phyloP scores from a whole-genome alignment of 2,329 filamentous ascomycete genomes.

The Monilinia vaccinii-corymbosi region DNA sequence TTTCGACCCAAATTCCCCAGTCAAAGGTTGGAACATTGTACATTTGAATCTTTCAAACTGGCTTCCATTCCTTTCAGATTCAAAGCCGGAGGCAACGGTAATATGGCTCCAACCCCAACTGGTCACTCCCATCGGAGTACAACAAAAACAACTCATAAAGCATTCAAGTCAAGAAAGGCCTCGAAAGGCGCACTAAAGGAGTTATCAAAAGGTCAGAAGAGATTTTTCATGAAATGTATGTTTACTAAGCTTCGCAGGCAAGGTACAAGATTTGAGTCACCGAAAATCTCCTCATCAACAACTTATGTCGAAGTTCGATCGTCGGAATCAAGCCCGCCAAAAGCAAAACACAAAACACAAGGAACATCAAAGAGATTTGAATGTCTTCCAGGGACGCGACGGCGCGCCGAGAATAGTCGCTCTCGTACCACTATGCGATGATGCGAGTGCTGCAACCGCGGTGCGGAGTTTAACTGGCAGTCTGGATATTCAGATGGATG shows the following conservation, averaged over 20 bases:
- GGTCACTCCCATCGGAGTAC: slow-evolving; percentile 85
- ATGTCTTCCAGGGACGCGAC: slow-evolving; percentile 77
- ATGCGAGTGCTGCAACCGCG: slow-evolving; percentile 57
- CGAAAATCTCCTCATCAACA: slow-evolving; percentile 91
- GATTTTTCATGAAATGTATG: slow-evolving; percentile 1
- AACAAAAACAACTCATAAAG: slow-evolving; percentile 79
- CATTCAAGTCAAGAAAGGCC: slow-evolving; percentile 86
- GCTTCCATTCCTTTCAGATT: slow-evolving; percentile 76
- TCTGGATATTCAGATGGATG: slow-evolving; percentile 64
- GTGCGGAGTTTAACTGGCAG: slow-evolving; percentile 66
- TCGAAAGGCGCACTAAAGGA: slow-evolving; percentile 84
- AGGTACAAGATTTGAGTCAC: slow-evolving; percentile 62
- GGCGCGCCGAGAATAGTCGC: slow-evolving; percentile 83
- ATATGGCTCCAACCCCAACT: slow-evolving; percentile 62
- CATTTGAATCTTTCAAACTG: slow-evolving; percentile 37
- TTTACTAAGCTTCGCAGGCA: slow-evolving; percentile 45
- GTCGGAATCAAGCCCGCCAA: slow-evolving; percentile 91
- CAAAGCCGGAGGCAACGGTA: slow-evolving; percentile 61
- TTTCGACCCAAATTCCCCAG: background rate
- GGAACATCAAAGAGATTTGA: slow-evolving; percentile 70
- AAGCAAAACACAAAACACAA: slow-evolving; percentile 74
- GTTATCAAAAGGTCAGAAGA: slow-evolving; percentile 62
- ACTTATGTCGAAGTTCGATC: slow-evolving; percentile 94
- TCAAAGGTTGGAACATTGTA: slow-evolving; percentile 1
- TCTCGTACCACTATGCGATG: slow-evolving; percentile 71